Conservation (phyloP, 2,329 filamentous ascomycete species). For the Sporothrix globosa region DNA sequence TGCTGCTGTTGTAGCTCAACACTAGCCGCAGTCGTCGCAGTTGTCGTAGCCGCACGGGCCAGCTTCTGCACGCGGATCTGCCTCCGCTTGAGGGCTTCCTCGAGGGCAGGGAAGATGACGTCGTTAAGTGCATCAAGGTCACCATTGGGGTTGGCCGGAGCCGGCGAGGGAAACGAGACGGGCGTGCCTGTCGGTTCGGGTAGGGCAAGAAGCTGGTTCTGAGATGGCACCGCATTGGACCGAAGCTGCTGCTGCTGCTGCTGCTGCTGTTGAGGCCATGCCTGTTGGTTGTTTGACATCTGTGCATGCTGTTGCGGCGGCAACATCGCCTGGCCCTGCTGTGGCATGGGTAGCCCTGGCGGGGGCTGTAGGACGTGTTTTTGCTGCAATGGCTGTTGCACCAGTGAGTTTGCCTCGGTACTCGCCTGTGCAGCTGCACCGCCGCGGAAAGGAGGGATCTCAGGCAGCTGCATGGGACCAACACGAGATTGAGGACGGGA, state of each 20-base stretch:
- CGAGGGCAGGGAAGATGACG: constrained; percentile 89
- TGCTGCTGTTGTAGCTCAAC: constrained; percentile 45
- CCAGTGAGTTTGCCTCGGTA: constrained; percentile 8
- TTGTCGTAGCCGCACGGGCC: constrained; percentile 41
- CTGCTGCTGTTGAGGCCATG: constrained; percentile 17
- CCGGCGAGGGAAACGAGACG: constrained; percentile 59
- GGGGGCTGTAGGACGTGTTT: constrained; percentile 29
- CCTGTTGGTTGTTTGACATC: constrained; percentile 25
- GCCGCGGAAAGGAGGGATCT: constrained; percentile 60
- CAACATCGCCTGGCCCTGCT: neutral
- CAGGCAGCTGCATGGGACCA: constrained; percentile 52
- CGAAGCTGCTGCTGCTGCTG: constrained; percentile 10
- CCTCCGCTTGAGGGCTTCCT: constrained; percentile 84
- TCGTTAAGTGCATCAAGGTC: constrained; percentile 86
- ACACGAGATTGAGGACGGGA: constrained; percentile 47
- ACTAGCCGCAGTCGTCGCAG: constrained; percentile 9
- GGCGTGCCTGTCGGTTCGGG: constrained; percentile 29
- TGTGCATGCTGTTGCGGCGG: neutral
- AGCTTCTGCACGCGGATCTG: constrained; percentile 62
- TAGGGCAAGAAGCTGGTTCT: neutral
- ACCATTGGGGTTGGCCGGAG: constrained; percentile 61
- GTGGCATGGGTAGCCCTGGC: constrained; percentile 14
- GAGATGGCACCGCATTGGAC: neutral
- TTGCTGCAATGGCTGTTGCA: constrained; percentile 37
- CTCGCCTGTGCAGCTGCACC: constrained; percentile 37